Evolutionary conservation across 2,329 filamentous ascomycete genomes (phyloP), one percentile per base, ranked within the genome.

Genomic region (Alternaria consortialis): DNA sequence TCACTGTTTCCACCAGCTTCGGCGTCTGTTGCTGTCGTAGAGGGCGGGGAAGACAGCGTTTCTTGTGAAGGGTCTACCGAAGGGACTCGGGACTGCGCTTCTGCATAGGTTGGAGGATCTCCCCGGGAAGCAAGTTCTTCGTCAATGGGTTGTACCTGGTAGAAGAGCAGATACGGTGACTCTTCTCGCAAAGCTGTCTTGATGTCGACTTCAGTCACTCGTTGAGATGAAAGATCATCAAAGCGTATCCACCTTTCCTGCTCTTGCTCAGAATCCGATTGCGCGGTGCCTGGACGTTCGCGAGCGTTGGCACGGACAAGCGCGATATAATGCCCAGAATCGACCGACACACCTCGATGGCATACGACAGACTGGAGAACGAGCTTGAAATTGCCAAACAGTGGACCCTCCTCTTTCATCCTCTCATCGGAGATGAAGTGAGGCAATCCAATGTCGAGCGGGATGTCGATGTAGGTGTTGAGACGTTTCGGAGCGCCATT

Each of bases 81-180:
- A 2, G 68, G 67, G 6, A 65, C 37, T 17, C 58, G 61, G 9
- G 60, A 67, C 34, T 71, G 56, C 23, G 66, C 63, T 58, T 82
- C 82, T 11, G 74, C 70, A 54, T 84, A 84, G 5, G 66, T 75
- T 0, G 82, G 82, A 36, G 81, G 77, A 51, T 77, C 74, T 17
- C 76, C 73, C 61, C 76, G 65, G 11, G 66, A 63, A 47, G 76
- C 75, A n/a, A 80, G 79, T 64, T 90, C 86, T 57, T 94, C 91
- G 31, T 92, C 87, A 72, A 96, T 93, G 0, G 94, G 94, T 31
- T 96, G 87, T 40, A 98, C 92, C 77, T 97, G 94, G 74, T 97
- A 99, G 78, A 98, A 98, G 0, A 99, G 83, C 7, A 98, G 85
- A 76, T 98, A 98, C 0, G 95, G 94, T 77, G 93, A 96, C 77